phyloP scores from a whole-genome alignment of 495 filamentous ascomycete species.

The Amorphotheca resinae region DNA sequence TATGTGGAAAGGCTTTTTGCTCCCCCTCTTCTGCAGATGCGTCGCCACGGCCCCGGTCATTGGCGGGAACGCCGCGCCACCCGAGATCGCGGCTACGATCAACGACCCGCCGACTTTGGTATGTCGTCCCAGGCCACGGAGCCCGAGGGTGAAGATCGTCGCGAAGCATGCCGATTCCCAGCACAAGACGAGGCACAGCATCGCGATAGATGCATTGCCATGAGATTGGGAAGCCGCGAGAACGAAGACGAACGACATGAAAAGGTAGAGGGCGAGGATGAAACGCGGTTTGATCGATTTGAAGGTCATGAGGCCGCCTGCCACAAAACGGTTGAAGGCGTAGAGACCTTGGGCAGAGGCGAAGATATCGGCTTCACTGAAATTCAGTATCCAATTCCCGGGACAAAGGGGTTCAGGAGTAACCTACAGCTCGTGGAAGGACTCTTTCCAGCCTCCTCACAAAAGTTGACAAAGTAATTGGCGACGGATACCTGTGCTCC shows the following conservation, averaged over 20 bases:
- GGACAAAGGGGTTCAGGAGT: background rate
- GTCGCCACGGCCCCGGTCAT: constrained; percentile 41
- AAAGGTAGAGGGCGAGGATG: constrained; percentile 37
- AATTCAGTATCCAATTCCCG: background rate
- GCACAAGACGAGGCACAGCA: constrained; percentile 53
- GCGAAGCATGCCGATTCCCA: constrained; percentile 51
- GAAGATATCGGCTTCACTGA: constrained; percentile 17
- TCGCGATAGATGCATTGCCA: constrained; percentile 40
- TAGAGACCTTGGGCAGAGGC: constrained; percentile 56
- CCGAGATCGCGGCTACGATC: constrained; percentile 38
- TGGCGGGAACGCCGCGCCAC: constrained; percentile 51
- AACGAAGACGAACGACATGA: constrained; percentile 44
- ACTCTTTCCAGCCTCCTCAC: constrained; percentile 26
- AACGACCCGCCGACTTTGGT: constrained; percentile 53
- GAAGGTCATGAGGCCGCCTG: constrained; percentile 38
- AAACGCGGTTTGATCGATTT: constrained; percentile 33
- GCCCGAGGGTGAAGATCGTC: constrained; percentile 54
- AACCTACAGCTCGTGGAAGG: constrained; percentile 6
- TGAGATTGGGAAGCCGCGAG: constrained; percentile 38
- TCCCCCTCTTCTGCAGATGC: background rate
- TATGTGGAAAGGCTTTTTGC: constrained; percentile 20
- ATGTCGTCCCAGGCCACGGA: constrained; percentile 56
- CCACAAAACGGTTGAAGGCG: constrained; percentile 51
- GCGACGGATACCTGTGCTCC: constrained; percentile 57
- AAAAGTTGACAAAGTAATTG: constrained; percentile 40